Conservation (phyloP, 2,329 filamentous ascomycete genomes). For the Aurifilum marmelostoma region DNA sequence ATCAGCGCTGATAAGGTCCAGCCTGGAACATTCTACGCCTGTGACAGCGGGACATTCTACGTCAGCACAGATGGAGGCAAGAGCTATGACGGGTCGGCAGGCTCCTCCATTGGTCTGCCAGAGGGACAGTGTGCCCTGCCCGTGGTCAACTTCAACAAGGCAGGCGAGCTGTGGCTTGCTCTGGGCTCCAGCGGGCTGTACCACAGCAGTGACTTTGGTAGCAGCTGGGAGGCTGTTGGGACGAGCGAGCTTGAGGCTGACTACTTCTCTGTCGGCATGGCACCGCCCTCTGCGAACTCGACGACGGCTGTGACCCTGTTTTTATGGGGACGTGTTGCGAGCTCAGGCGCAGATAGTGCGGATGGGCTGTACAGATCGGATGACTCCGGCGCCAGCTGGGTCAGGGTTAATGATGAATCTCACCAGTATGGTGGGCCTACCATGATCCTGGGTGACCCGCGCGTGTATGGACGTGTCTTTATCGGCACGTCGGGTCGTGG, state of each 20-base stretch:
- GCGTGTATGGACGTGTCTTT: conserved; percentile 18
- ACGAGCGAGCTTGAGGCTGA: conserved; percentile 4
- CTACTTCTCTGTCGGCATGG: conserved; percentile 20
- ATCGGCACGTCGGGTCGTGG: conserved; percentile 16
- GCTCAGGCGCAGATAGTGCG: background rate
- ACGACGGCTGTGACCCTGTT: conserved; percentile 13
- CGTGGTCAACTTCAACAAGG: conserved; percentile 18
- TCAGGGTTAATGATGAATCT: conserved; percentile 16
- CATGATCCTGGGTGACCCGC: conserved; percentile 17
- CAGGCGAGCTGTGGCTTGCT: conserved; percentile 17
- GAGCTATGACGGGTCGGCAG: conserved; percentile 13
- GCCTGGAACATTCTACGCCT: conserved; percentile 17
- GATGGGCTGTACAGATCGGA: conserved; percentile 19
- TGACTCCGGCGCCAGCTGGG: conserved; percentile 12
- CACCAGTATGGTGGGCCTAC: conserved; percentile 20
- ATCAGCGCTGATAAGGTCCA: conserved; percentile 12
- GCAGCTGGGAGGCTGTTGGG: conserved; percentile 9
- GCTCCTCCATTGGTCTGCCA: conserved; percentile 11
- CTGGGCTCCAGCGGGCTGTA: conserved; percentile 15
- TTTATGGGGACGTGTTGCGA: conserved; percentile 10
- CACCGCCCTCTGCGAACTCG: background rate
- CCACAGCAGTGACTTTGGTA: conserved; percentile 17
- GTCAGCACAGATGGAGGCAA: conserved; percentile 16
- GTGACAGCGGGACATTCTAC: conserved; percentile 17
- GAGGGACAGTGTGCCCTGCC: conserved; percentile 13